Base-by-base conservation (phyloP, 257 asterid genomes). In the Solanum sparsipilum region DNA sequence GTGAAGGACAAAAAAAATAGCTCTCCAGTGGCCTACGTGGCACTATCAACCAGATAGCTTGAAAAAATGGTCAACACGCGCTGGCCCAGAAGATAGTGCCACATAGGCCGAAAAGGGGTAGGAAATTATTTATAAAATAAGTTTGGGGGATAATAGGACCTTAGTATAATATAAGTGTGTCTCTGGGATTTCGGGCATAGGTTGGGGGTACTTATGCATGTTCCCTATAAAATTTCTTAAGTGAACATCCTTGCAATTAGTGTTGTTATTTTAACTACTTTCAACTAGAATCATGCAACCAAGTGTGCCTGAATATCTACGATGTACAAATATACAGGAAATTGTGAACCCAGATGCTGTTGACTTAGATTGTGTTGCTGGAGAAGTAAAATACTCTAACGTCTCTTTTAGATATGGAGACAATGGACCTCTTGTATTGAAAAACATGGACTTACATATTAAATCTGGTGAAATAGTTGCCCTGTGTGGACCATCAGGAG, bases 401-500 rank as follows among this genome's bases (percentile, higher is more conserved):
- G 95, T 96, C 87, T 94, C 94, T 41, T 96, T 96, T 89, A 85
- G 91, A 75, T 96, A 96, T 86, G 94, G 94, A 73, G 95, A 90
- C 27, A 87, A 90, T 87, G 60, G 67, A 85, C 92, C 94, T 31
- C 94, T 91, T 74, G 92, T 96, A 73, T 88, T 96, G 87, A 88
- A 93, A 46, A 93, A 83, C 41, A 86, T 93, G 85, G 90, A 93
- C 92, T 94, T 96, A 75, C 98, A 92, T 88, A 92, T 95, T 89
- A 93, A 91, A 90, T 94, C 98, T 85, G 99, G 99, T 74, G 96
- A 94, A 89, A 94, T 98, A 21, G 91, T 96, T 91, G 98, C 98
- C 65, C 93, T 96, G n/a, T 93, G 96, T 86, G 98, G 99, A 83
- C 97, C 99, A 90, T 96, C 99, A 10, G 99, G 98, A 88, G 99